Evolutionary conservation across 2,329 filamentous ascomycete genomes (phyloP).

Genomic region (Akanthomyces dipterigenus): DNA sequence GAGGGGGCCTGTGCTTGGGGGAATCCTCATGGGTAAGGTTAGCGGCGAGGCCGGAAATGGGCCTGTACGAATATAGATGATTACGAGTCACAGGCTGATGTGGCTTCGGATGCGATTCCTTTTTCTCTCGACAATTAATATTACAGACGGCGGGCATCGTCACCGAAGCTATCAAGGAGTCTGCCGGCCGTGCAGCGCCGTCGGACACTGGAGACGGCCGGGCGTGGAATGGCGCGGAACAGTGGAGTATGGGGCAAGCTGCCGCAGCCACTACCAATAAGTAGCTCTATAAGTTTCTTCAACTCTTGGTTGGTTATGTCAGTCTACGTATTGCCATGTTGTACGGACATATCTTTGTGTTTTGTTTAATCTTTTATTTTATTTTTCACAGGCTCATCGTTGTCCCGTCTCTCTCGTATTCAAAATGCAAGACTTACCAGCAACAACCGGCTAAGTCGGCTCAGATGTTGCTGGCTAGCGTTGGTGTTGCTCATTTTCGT

Average conservation of each 20-base stretch:
- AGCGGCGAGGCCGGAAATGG: neutral
- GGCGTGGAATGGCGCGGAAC: neutral
- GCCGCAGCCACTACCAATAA: neutral
- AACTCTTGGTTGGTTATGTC: no score
- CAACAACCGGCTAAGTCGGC: constrained; percentile 1
- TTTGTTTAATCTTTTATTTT: neutral
- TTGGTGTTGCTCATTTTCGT: neutral
- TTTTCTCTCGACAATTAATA: neutral
- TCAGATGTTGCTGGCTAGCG: neutral
- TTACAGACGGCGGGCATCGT: neutral
- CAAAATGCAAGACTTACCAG: neutral
- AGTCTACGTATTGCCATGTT: no score
- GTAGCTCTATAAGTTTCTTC: neutral
- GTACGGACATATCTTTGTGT: no score
- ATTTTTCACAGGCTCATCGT: neutral
- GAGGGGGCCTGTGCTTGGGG: neutral
- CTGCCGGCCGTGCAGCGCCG: neutral
- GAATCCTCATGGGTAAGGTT: neutral
- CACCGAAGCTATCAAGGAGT: neutral
- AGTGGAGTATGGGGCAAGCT: neutral
- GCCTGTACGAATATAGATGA: no score
- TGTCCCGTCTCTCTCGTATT: no score
- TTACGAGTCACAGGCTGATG: no score
- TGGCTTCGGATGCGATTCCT: no score
- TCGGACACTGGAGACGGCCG: constrained; percentile 10